Evolutionary conservation across 2,329 filamentous ascomycete genomes (phyloP).

Genomic region (Thelonectria blattea): DNA sequence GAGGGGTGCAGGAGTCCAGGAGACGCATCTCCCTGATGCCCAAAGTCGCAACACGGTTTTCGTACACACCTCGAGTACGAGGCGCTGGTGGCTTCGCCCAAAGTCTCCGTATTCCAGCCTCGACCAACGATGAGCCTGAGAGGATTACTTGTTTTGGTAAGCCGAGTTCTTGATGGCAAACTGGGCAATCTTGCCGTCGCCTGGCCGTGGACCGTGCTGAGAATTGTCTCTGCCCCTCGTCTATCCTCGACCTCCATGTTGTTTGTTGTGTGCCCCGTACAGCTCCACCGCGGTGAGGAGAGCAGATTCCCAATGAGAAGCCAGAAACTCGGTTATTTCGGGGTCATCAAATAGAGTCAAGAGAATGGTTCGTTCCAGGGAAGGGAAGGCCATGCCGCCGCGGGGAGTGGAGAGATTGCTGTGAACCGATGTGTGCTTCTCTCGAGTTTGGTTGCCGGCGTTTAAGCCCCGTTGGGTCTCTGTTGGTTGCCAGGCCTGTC

Average conservation of each 20-base stretch:
- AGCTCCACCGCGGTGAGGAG: constrained; percentile 7
- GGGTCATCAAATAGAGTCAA: constrained; percentile 4
- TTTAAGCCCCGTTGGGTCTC: neutral
- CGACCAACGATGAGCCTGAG: constrained; percentile 15
- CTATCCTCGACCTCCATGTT: constrained; percentile 9
- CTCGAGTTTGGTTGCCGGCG: neutral
- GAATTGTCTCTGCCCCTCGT: neutral
- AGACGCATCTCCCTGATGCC: too few relatives aligned
- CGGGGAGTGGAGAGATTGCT: constrained; percentile 10
- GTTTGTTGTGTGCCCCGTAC: constrained; percentile 2
- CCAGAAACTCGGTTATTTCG: constrained; percentile 2
- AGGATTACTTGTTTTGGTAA: constrained; percentile 36
- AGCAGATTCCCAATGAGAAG: constrained; percentile 1
- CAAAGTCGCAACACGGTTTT: neutral
- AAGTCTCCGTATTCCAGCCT: constrained; percentile 13
- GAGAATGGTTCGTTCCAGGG: constrained; percentile 12
- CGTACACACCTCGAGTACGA: constrained; percentile 3
- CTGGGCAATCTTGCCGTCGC: neutral
- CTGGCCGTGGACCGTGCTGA: constrained; percentile 6
- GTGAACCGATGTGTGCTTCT: neutral
- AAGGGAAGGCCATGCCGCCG: constrained; percentile 4
- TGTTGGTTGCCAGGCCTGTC: neutral
- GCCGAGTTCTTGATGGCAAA: constrained; percentile 24
- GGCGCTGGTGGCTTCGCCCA: constrained; percentile 31
- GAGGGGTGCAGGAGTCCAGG: neutral